Conservation (phyloP, 371 early-diverging fungal genomes). For the Parasitella parasitica region DNA sequence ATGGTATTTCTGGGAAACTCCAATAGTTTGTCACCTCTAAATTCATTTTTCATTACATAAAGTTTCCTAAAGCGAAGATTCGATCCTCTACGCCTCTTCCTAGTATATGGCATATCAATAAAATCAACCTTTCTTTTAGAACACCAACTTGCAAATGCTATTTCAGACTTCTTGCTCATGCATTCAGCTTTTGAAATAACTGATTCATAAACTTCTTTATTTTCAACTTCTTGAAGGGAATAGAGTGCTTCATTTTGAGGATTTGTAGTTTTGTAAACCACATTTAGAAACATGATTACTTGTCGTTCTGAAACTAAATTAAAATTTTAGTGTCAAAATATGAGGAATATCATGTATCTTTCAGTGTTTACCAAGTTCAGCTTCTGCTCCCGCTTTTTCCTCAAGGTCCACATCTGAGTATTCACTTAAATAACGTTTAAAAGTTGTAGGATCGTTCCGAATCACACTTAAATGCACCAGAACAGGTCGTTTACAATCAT, state of each 20-base stretch:
- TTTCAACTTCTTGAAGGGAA: slow-evolving; percentile 19
- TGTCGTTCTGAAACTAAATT: slow-evolving; percentile 9
- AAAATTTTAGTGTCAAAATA: slow-evolving; percentile 9
- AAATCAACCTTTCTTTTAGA: slow-evolving; percentile 18
- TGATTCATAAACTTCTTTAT: slow-evolving; percentile 20
- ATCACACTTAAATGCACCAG: slow-evolving; percentile 15
- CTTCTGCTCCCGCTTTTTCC: slow-evolving; percentile 7
- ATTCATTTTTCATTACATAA: slow-evolving; percentile 20
- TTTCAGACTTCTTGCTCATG: slow-evolving; percentile 21
- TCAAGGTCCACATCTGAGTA: slow-evolving; percentile 10
- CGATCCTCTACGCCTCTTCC: slow-evolving; percentile 17
- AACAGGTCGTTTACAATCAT: slow-evolving; percentile 10
- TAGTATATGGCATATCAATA: slow-evolving; percentile 2
- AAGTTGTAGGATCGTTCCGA: slow-evolving; percentile 13
- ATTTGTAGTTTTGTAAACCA: slow-evolving; percentile 18
- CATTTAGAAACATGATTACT: slow-evolving; percentile 17
- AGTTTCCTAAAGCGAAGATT: slow-evolving; percentile 13
- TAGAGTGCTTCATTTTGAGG: slow-evolving; percentile 24
- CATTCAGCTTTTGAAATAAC: slow-evolving; percentile 20
- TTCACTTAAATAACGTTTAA: slow-evolving; percentile 22
- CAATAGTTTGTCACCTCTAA: slow-evolving; percentile 20
- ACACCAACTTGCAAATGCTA: slow-evolving; percentile 23
- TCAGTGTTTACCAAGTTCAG: slow-evolving; percentile 21
- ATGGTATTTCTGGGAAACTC: slow-evolving; percentile 14
- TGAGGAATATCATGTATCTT: slow-evolving; percentile 6